These are phyloP conservation scores for Albifimbria verrucaria DNA, from an alignment of 2,329 filamentous ascomycete species.

Conservation along the genomic window DNA sequence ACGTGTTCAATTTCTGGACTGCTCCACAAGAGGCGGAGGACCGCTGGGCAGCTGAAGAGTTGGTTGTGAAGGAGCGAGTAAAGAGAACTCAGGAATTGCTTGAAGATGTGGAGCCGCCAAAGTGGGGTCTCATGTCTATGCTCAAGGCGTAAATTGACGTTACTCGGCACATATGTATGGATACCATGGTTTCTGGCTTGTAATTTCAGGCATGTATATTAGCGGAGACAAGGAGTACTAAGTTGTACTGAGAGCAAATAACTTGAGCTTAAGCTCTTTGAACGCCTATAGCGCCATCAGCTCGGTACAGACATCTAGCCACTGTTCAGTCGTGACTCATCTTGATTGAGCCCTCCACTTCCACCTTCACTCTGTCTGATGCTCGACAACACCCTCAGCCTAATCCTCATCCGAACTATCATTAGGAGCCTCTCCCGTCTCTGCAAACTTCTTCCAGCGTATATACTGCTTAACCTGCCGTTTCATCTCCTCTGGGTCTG, in stretches of 20 bases:
- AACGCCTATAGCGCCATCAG: too few relatives aligned
- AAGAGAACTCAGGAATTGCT: conserved; percentile 49
- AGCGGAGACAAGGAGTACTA: background rate
- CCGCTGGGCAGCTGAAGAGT: conserved; percentile 53
- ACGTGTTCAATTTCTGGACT: conserved; percentile 35
- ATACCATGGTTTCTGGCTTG: background rate
- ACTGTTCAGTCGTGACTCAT: too few relatives aligned
- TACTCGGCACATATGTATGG: background rate
- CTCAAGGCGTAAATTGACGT: conserved; percentile 35
- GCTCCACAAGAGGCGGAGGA: conserved; percentile 32
- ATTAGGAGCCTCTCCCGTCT: conserved; percentile 22
- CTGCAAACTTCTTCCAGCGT: conserved; percentile 23
- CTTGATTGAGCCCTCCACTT: too few relatives aligned
- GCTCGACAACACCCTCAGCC: too few relatives aligned
- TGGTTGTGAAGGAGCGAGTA: conserved; percentile 50
- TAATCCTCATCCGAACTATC: conserved; percentile 20
- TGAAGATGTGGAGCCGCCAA: conserved; percentile 42
- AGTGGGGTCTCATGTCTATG: conserved; percentile 28
- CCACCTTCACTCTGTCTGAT: background rate
- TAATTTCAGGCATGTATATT: background rate
- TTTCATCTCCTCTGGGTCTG: conserved; percentile 17
- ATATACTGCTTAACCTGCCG: conserved; percentile 18
- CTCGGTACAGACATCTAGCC: too few relatives aligned
- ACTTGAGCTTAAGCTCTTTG: background rate
- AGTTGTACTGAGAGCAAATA: background rate